These are phyloP conservation scores for Strobilomyces echinocephalus DNA, from an alignment of 768 basidiomycete species.

Conservation along the genomic window DNA sequence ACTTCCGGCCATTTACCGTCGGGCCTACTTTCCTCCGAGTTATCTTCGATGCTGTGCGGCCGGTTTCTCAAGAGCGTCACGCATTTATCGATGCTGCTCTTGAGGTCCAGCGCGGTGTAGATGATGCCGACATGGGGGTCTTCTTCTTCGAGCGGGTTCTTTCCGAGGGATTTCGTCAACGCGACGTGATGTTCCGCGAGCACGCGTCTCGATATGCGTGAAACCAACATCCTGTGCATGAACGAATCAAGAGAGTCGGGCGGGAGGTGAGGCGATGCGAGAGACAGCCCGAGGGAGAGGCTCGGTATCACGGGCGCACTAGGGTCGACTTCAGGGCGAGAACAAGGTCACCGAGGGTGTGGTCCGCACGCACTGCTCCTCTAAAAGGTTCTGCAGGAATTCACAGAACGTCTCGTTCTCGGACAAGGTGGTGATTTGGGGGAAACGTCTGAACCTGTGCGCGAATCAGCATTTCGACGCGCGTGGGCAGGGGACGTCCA, in stretches of 20 bases:
- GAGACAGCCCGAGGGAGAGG: constrained; percentile 74
- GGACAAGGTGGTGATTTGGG: constrained; percentile 60
- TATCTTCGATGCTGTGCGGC: constrained; percentile 42
- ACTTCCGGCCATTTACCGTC: constrained; percentile 56
- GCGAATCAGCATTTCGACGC: constrained; percentile 7
- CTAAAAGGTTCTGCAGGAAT: constrained; percentile 59
- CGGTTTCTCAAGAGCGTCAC: constrained; percentile 48
- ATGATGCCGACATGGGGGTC: constrained; percentile 82
- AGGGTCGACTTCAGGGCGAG: constrained; percentile 12
- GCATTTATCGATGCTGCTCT: constrained; percentile 68
- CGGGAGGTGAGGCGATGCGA: constrained; percentile 74
- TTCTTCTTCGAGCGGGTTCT: constrained; percentile 30
- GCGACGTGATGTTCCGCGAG: constrained; percentile 87
- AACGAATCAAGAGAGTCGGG: constrained; percentile 81
- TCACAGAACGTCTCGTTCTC: constrained; percentile 79
- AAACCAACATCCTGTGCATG: constrained; percentile 88
- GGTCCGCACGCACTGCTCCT: constrained; percentile 65
- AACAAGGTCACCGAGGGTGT: neutral
- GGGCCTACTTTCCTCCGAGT: constrained; percentile 22
- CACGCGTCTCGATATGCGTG: constrained; percentile 84
- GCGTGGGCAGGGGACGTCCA: constrained; percentile 5
- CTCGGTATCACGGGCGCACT: constrained; percentile 79
- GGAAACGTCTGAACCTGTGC: constrained; percentile 66
- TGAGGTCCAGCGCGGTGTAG: constrained; percentile 67
- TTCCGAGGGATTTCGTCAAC: constrained; percentile 54